Evolutionary conservation across 1,284 basidiomycete genomes (phyloP).

Genomic region (Malassezia nana): DNA sequence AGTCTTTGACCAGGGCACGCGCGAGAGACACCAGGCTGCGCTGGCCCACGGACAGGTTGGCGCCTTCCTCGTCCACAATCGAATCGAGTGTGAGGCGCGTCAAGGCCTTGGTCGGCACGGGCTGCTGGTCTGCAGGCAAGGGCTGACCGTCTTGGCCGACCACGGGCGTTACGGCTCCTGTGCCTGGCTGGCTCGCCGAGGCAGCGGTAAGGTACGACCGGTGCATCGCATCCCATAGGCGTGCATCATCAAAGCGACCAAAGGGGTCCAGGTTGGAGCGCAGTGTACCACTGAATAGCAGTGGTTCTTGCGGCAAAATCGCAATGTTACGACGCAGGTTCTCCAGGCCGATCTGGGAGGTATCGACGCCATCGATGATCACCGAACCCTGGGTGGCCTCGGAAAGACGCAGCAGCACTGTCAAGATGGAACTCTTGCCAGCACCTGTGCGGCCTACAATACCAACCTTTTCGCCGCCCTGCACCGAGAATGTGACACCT

Average conservation of each 20-base stretch:
- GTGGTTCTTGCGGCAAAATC: slow-evolving; percentile 44
- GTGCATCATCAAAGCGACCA: slow-evolving; percentile 44
- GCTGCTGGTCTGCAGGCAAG: background rate
- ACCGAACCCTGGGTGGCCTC: slow-evolving; percentile 60
- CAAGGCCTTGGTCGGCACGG: slow-evolving; percentile 13
- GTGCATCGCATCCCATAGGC: slow-evolving; percentile 46
- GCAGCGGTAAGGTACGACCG: slow-evolving; percentile 41
- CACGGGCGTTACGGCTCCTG: slow-evolving; percentile 9
- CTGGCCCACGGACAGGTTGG: slow-evolving; percentile 47
- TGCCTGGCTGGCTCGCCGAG: slow-evolving; percentile 17
- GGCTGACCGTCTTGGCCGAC: background rate
- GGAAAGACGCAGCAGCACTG: slow-evolving; percentile 62
- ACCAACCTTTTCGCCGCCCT: slow-evolving; percentile 53
- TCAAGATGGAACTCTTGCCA: slow-evolving; percentile 66
- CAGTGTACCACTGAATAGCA: slow-evolving; percentile 49
- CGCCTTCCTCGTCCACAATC: slow-evolving; percentile 45
- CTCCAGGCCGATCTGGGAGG: slow-evolving; percentile 51
- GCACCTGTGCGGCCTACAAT: slow-evolving; percentile 53
- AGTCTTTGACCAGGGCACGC: slow-evolving; percentile 43
- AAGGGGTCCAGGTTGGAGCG: slow-evolving; percentile 49
- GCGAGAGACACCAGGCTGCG: slow-evolving; percentile 48
- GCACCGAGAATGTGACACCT: slow-evolving; percentile 50
- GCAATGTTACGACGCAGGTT: slow-evolving; percentile 42
- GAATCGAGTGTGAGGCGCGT: slow-evolving; percentile 42
- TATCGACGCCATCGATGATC: slow-evolving; percentile 61